Evolutionary conservation across 805 yeast species (phyloP), one percentile per base, ranked within the genome.

Genomic region (Cyberlindnera bimundalis): DNA sequence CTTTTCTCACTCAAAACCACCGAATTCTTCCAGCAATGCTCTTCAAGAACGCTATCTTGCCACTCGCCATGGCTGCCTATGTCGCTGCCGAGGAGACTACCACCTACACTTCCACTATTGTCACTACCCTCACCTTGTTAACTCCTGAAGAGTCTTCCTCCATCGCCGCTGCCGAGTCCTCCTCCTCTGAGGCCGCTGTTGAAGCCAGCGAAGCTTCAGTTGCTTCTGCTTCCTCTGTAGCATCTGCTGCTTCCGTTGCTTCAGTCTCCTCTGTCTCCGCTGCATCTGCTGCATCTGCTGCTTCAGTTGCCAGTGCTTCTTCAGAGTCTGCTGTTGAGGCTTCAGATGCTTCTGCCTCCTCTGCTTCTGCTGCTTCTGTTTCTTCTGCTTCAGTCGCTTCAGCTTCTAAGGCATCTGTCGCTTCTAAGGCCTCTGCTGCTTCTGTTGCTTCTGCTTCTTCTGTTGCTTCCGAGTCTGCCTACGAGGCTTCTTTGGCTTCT

Each of bases 51-150:
- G 17, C 45, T 29, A 31, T 50, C 17, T 21, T 48, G 19, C 51
- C 54, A 17, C 43, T 64, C 13, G 53, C 58, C 30, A 47, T 55
- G 33, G 51, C 67, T 24, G 52, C 53, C 31, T 53, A 67, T 32
- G 58, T 61, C 26, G 63, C 67, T 33, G 58, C 62, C 13, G 64
- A 65, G 27, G 58, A 57, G 17, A 57, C 66, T 5, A 58, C 62
- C 10, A 56, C 64, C 32, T 62, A 61, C 25, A 68, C 67, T 42
- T 70, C 74, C 29, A 61, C 70, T 33, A 61, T 64, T 35, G 59
- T 66, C 41, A 45, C 58, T 28, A 57, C 67, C 15, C 44, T 50
- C 39, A 63, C 68, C 35, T 37, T 55, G 29, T 45, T 55, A 36
- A 52, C 49, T 15, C 56, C 60, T 28, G 56, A 57, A 21, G 62